These are phyloP conservation scores for Rhodotorula babjevae DNA, from an alignment of 768 basidiomycete species.

Conservation along the genomic window DNA sequence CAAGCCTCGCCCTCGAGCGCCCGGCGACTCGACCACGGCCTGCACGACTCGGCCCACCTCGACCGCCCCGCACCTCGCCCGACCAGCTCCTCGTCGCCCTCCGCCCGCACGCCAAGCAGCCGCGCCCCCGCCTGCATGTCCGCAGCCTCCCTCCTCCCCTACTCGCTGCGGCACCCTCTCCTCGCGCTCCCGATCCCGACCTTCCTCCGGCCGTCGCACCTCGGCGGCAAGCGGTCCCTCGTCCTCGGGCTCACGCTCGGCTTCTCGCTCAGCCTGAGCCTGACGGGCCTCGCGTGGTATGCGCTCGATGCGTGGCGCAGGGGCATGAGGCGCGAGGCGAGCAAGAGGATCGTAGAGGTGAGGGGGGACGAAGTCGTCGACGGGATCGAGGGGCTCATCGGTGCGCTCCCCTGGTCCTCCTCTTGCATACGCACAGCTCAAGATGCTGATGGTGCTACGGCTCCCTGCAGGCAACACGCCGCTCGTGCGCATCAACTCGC, in stretches of 20 bases:
- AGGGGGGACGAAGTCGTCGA: constrained; percentile 68
- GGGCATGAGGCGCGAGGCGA: constrained; percentile 50
- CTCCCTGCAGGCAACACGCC: constrained; percentile 77
- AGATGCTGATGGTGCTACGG: constrained; percentile 2
- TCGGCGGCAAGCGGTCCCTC: constrained; percentile 34
- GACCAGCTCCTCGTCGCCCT: neutral
- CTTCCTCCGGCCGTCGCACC: constrained; percentile 26
- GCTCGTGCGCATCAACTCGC: constrained; percentile 78
- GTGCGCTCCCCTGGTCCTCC: constrained; percentile 50
- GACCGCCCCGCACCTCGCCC: neutral
- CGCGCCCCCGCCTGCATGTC: neutral
- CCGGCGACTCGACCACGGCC: too few species aligned
- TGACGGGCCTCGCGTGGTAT: constrained; percentile 60
- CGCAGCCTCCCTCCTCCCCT: neutral
- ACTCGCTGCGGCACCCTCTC: constrained; percentile 1
- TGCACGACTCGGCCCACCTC: too few species aligned
- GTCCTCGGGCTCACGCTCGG: constrained; percentile 63
- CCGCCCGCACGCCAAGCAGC: neutral
- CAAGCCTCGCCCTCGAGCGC: too few species aligned
- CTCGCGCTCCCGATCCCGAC: constrained; percentile 11
- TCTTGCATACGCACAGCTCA: neutral
- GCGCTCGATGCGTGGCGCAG: constrained; percentile 47
- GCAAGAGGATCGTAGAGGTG: constrained; percentile 44
- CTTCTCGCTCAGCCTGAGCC: constrained; percentile 68
- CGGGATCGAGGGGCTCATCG: constrained; percentile 77